phyloP scores from a whole-genome alignment of 768 basidiomycete genomes.

The Hygrophorus russula region DNA sequence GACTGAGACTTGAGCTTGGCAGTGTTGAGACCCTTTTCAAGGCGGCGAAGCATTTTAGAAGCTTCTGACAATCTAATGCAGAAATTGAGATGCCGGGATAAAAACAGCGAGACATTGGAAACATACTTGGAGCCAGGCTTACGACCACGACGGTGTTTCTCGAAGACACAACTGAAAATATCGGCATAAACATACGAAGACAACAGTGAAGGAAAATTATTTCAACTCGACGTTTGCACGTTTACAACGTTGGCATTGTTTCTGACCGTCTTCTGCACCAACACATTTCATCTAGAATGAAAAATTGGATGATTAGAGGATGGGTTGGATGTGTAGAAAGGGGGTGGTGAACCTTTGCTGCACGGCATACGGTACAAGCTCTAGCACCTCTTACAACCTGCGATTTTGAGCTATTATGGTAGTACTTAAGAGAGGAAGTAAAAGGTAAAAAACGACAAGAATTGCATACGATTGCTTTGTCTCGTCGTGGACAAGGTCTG shows the following conservation, averaged over 20 bases:
- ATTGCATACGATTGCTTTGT: neutral
- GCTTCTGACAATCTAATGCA: conserved; percentile 65
- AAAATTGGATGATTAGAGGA: conserved; percentile 5
- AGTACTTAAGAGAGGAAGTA: neutral
- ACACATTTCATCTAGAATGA: conserved; percentile 76
- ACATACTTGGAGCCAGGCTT: conserved; percentile 84
- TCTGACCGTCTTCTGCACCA: conserved; percentile 75
- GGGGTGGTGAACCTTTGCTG: conserved; percentile 51
- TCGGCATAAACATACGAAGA: conserved; percentile 10
- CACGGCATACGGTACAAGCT: conserved; percentile 78
- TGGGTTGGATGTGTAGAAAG: conserved; percentile 10
- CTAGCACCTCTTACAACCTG: conserved; percentile 44
- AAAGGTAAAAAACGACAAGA: neutral
- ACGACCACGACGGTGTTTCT: conserved; percentile 81
- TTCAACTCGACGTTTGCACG: conserved; percentile 68
- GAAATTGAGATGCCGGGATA: conserved; percentile 9
- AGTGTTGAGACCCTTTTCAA: conserved; percentile 73
- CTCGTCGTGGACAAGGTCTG: neutral
- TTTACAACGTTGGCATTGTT: conserved; percentile 75
- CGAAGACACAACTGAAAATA: conserved; percentile 59
- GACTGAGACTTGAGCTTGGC: conserved; percentile 64
- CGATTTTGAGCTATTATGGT: conserved; percentile 25
- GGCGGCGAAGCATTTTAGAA: conserved; percentile 78
- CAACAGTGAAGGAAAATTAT: conserved; percentile 6
- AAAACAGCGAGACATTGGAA: conserved; percentile 6